Conservation (phyloP, 176 grass and related monocot genomes). For the Saccharum officinarum region DNA sequence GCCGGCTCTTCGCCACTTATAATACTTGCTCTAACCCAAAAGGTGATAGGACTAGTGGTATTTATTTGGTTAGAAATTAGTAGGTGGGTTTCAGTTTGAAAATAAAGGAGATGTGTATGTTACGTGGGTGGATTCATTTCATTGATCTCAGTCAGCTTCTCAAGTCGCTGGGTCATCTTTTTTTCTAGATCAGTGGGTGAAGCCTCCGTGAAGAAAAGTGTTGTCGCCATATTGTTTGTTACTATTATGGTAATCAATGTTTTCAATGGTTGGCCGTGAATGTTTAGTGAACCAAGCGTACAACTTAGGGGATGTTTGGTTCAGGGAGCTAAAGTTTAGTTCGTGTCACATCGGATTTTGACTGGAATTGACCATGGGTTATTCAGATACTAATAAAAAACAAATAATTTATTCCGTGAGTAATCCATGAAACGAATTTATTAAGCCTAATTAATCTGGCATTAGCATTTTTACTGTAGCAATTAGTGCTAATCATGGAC, state of each 20-base stretch:
- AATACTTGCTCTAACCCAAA: no score
- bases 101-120: background rate
- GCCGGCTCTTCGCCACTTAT: no score
- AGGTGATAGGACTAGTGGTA: background rate
- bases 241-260: background rate
- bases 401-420: no score
- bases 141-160: background rate
- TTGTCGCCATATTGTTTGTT: background rate
- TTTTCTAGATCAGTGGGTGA: background rate
- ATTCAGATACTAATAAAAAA: no score
- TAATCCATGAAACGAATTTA: no score
- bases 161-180: background rate
- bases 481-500: no score
- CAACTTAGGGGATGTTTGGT: background rate
- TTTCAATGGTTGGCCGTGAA: background rate
- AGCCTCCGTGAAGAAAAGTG: background rate
- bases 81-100: conserved; percentile 25
- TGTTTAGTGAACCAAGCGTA: background rate
- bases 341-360: no score
- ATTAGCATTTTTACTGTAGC: no score
- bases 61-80: background rate
- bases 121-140: background rate
- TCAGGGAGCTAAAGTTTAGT: no score
- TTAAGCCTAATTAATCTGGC: no score
- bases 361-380: no score